Conservation (phyloP, 306 rosid species). For the Ochetophila trinervis region DNA sequence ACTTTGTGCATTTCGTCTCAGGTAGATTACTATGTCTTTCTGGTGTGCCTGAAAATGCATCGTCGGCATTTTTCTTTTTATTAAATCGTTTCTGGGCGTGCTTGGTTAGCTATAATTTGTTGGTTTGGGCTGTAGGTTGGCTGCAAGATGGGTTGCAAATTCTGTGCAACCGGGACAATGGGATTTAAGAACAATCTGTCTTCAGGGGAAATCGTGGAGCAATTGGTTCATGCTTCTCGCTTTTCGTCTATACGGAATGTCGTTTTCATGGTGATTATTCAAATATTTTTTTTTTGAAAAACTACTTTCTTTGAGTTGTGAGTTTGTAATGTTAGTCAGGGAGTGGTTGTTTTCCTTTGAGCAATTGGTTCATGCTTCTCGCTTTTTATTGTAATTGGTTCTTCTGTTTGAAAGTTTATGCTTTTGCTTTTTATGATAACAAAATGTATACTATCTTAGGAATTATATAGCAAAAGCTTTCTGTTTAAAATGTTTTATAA, state of each 20-base stretch:
- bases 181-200: constrained; percentile 80
- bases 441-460: too few species aligned
- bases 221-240: constrained; percentile 79
- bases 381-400: too few species aligned
- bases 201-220: constrained; percentile 82
- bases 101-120: not conserved
- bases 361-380: too few species aligned
- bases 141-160: constrained; percentile 96
- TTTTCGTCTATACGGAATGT: constrained; percentile 74
- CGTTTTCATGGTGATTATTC: constrained; percentile 75
- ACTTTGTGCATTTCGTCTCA: constrained; percentile 91
- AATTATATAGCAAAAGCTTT: not conserved
- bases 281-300: not conserved
- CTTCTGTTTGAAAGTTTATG: not conserved
- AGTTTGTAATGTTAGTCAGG: not conserved
- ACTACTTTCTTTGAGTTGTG: not conserved
- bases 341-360: not conserved
- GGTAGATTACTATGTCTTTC: constrained; percentile 32
- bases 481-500: not conserved
- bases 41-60: not conserved
- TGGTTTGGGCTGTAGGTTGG: constrained; percentile 54
- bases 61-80: not conserved
- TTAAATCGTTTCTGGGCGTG: not conserved
- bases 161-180: constrained; percentile 99
- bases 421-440: too few species aligned